phyloP scores from a whole-genome alignment of 2,329 filamentous ascomycete genomes.

The Colletotrichum neosansevieriae region DNA sequence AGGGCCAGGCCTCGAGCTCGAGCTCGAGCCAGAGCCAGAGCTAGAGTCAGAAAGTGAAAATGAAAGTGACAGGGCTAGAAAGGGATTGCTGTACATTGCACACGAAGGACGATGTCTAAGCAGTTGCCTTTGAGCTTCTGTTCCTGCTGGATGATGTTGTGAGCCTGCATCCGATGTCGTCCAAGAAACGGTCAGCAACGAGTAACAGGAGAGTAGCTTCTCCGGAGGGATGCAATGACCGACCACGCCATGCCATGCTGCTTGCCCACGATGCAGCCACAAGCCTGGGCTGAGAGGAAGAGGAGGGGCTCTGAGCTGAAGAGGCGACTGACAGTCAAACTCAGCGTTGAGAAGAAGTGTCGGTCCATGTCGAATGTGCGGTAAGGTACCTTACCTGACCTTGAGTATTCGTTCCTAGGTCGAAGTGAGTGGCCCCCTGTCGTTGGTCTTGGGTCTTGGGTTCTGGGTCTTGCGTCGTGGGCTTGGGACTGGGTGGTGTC shows the following conservation, averaged over 20 bases:
- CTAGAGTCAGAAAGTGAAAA: neutral
- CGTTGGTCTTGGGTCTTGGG: too few species aligned
- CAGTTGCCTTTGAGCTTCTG: too few species aligned
- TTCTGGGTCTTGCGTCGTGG: neutral
- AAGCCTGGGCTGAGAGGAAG: constrained; percentile 8
- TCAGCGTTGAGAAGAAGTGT: neutral
- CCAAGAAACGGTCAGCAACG: neutral
- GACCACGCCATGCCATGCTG: neutral
- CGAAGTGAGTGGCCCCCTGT: too few species aligned
- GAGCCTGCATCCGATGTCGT: too few species aligned
- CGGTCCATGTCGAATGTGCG: too few species aligned
- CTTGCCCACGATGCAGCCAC: constrained; percentile 29
- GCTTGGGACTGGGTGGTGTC: neutral
- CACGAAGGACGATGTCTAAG: too few species aligned
- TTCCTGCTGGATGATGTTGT: neutral
- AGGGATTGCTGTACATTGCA: too few species aligned
- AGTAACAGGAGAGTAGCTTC: neutral
- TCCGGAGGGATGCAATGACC: constrained; percentile 1
- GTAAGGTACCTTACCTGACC: too few species aligned
- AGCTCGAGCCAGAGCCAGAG: neutral
- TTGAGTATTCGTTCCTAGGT: too few species aligned
- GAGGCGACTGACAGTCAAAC: constrained; percentile 8
- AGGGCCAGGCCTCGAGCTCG: constrained; percentile 9
- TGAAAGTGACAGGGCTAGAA: too few species aligned
- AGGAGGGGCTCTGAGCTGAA: constrained; percentile 7